phyloP scores from a whole-genome alignment of 2,329 filamentous ascomycete species.

The Paraconiothyrium sp. region DNA sequence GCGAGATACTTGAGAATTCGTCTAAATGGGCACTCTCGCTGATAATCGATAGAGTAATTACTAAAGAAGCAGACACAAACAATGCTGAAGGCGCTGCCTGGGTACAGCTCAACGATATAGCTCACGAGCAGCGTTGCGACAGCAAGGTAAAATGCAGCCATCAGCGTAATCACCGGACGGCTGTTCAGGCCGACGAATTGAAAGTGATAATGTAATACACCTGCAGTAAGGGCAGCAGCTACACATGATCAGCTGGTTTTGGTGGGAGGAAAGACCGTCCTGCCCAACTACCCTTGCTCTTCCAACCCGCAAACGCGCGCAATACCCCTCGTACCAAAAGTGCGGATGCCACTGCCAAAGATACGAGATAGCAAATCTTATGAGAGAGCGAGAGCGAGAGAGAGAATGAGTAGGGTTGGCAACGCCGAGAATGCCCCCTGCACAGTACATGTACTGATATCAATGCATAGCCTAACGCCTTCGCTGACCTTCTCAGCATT shows the following conservation, averaged over 20 bases:
- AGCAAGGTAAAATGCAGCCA: background rate
- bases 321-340: background rate
- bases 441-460: conserved; percentile 12
- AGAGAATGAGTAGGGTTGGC: background rate
- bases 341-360: background rate
- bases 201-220: background rate
- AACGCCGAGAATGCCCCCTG: conserved; percentile 15
- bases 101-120: background rate
- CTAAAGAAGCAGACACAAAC: too few species aligned
- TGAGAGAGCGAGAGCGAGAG: background rate
- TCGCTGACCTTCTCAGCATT: conserved; percentile 5
- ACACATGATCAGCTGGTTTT: background rate
- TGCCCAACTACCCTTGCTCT: background rate
- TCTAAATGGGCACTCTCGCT: too few species aligned
- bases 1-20: too few species aligned
- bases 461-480: conserved; percentile 15
- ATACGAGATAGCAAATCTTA: background rate
- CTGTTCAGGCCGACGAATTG: background rate
- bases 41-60: too few species aligned
- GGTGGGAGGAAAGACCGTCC: background rate
- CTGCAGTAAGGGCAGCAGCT: background rate
- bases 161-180: too few species aligned
- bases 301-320: background rate
- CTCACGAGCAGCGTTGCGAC: background rate
- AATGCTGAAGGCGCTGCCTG: background rate